Conservation (phyloP, 805 yeast genomes). For the Sporopachydermia lactativora region DNA sequence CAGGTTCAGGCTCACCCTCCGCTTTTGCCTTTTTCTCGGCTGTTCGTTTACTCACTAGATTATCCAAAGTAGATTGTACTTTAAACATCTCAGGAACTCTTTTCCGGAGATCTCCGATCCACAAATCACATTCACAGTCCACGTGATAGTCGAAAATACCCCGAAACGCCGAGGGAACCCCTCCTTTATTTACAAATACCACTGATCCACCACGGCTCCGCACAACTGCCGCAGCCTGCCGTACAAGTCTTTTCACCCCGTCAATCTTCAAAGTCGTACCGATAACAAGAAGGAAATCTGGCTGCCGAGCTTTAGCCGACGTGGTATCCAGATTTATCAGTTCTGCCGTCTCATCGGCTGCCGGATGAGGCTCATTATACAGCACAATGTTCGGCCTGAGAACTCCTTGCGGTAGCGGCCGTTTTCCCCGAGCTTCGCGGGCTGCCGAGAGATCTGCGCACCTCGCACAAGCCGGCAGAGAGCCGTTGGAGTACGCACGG, state of each 20-base stretch:
- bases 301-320: slow-evolving; percentile 23
- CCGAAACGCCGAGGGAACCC: slow-evolving; percentile 42
- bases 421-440: slow-evolving; percentile 54
- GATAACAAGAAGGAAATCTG: slow-evolving; percentile 74
- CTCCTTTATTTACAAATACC: slow-evolving; percentile 48
- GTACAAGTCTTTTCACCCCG: slow-evolving; percentile 74
- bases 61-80: slow-evolving; percentile 28
- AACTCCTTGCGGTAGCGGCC: slow-evolving; percentile 62
- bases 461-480: slow-evolving; percentile 60
- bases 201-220: slow-evolving; percentile 75
- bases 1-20: too few species aligned
- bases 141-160: slow-evolving; percentile 68
- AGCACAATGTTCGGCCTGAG: slow-evolving; percentile 82
- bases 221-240: slow-evolving; percentile 48
- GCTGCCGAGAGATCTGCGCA: slow-evolving; percentile 46
- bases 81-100: slow-evolving; percentile 51
- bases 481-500: slow-evolving; percentile 39
- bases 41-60: too few species aligned
- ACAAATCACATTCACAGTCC: slow-evolving; percentile 66
- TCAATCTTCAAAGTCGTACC: slow-evolving; percentile 89
- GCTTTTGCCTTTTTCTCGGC: too few species aligned
- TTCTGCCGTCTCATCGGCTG: slow-evolving; percentile 63
- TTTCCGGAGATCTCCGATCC: slow-evolving; percentile 42
- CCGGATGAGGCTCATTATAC: slow-evolving; percentile 91
- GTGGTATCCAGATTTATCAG: slow-evolving; percentile 42